Evolutionary conservation across 768 basidiomycete species (phyloP).

Genomic region (Infundibulicybe gibba): DNA sequence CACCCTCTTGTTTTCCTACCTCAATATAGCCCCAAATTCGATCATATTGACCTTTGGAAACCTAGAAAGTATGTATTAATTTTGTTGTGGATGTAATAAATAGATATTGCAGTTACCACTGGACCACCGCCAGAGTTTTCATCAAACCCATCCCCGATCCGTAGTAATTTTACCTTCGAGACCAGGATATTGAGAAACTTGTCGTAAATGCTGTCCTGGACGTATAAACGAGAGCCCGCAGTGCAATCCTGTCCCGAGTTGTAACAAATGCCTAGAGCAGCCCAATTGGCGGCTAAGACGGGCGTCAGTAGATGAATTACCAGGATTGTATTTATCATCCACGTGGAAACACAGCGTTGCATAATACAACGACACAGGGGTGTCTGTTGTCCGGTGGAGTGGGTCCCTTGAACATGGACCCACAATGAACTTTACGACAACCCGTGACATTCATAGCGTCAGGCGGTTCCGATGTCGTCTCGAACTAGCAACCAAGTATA

Average conservation of each 20-base stretch:
- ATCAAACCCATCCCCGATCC: slow-evolving; percentile 81
- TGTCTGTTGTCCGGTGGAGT: no score
- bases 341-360: neutral
- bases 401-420: no score
- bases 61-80: slow-evolving; percentile 33
- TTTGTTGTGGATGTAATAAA: slow-evolving; percentile 1
- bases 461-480: no score
- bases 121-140: slow-evolving; percentile 76
- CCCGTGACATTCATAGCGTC: no score
- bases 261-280: slow-evolving; percentile 81
- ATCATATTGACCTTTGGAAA: slow-evolving; percentile 83
- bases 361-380: no score
- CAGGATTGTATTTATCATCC: neutral
- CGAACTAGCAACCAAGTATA: no score
- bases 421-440: no score
- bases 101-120: slow-evolving; percentile 46
- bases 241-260: slow-evolving; percentile 94
- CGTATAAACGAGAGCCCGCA: slow-evolving; percentile 87
- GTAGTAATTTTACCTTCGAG: slow-evolving; percentile 61
- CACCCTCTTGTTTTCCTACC: slow-evolving; percentile 80
- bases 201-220: slow-evolving; percentile 86
- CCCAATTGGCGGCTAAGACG: slow-evolving; percentile 74
- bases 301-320: neutral
- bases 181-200: slow-evolving; percentile 70
- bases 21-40: slow-evolving; percentile 88